Base-by-base conservation (phyloP, 2,329 filamentous ascomycete genomes). In the Cephalotrichum gorgonifer region DNA sequence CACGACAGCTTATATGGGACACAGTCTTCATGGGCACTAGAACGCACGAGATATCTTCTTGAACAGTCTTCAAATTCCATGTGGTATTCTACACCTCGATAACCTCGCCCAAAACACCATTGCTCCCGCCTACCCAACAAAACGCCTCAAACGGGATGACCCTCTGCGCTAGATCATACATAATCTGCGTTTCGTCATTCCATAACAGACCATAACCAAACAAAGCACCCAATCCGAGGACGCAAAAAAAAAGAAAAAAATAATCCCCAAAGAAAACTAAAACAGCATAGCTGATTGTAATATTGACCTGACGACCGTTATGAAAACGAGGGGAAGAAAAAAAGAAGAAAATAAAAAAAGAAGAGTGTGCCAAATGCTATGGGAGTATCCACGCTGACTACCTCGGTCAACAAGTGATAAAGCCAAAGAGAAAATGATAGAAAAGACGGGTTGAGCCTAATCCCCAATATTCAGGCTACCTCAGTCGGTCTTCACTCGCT, bases 401-500 rank as follows among this genome's bases (percentile, higher is more conserved):
- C 30, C 4, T n/a, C n/a, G n/a, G n/a, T n/a, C n/a, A n/a, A n/a
- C n/a, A n/a, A n/a, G n/a, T n/a, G n/a, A n/a, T n/a, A n/a, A n/a
- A n/a, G n/a, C n/a, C n/a, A n/a, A n/a, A n/a, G n/a, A n/a, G 31
- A 45, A 44, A 41, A 48, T 28, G 25, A 31, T 41, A 50, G 43
- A 38, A 26, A 27, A 14, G 35, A 23, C 14, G 25, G 31, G 17
- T 14, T 25, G 17, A n/a, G n/a, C n/a, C 27, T 5, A 25, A 3
- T 9, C 6, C 23, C 14, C 11, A 12, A 4, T 12, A 38, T 12
- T 27, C 15, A 8, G 15, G 14, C 20, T 55, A 74, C 17, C n/a
- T n/a, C n/a, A n/a, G n/a, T 78, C 75, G 41, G 78, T 71, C 58
- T 71, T 76, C 51, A 75, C 57, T 47, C 76, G 66, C 61, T 80